These are phyloP conservation scores for Ophioceras dolichostomum DNA, from an alignment of 2,329 filamentous ascomycete species.

Conservation along the genomic window DNA sequence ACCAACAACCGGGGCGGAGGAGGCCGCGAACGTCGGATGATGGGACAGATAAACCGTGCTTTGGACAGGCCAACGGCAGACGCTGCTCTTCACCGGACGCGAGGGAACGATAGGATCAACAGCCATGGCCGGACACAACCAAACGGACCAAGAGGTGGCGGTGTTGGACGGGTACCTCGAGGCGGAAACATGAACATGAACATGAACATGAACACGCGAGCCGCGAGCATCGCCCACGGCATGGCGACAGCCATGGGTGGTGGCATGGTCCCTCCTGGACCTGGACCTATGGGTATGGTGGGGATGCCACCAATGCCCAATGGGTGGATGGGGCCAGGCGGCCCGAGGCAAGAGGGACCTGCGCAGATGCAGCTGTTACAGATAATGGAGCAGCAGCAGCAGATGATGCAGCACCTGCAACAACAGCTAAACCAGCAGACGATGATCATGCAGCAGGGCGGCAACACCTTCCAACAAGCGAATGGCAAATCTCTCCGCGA, in stretches of 20 bases:
- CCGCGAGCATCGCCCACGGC: constrained; percentile 36
- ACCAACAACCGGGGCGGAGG: constrained; percentile 27
- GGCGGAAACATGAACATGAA: not conserved
- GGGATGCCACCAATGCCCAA: constrained; percentile 21
- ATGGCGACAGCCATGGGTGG: constrained; percentile 26
- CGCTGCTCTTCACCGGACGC: constrained; percentile 75
- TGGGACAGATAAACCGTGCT: constrained; percentile 72
- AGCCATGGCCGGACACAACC: constrained; percentile 59
- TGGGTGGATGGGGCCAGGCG: constrained; percentile 32
- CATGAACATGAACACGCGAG: constrained; percentile 33
- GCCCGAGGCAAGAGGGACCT: constrained; percentile 5
- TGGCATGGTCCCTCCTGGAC: constrained; percentile 14
- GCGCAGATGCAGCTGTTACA: constrained; percentile 46
- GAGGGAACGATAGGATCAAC: constrained; percentile 72
- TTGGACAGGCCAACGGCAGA: constrained; percentile 69
- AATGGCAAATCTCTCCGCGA: constrained; percentile 59
- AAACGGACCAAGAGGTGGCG: constrained; percentile 57
- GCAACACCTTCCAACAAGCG: constrained; percentile 20
- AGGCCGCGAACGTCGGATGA: constrained; percentile 65
- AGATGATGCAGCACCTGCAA: constrained; percentile 70
- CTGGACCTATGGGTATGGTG: constrained; percentile 27
- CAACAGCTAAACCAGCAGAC: constrained; percentile 43
- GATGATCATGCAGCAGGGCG: constrained; percentile 33
- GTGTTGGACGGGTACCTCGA: constrained; percentile 32
- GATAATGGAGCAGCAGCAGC: constrained; percentile 80